Base-by-base conservation (phyloP, 192 early-diverging fungal genomes). In the Coemansia sp. region DNA sequence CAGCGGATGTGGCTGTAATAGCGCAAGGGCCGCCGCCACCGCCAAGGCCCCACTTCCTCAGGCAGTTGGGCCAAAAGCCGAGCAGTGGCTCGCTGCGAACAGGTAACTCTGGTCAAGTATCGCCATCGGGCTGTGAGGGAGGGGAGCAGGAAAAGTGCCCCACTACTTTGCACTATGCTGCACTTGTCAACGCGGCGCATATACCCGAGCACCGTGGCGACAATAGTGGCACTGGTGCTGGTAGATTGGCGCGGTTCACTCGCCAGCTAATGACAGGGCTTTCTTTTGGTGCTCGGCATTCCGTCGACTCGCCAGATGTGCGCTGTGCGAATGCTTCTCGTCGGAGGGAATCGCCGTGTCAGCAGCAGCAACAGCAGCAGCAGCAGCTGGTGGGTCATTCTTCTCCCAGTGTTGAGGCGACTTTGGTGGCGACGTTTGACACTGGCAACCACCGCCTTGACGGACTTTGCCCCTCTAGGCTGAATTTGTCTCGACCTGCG, bases 191-290 rank as follows among this genome's bases (percentile, higher is more conserved):
- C 7, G 64, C 69, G 1, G 75, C 65, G 61, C 73, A 75, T 40
- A 64, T 68, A 27, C 59, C 67, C 47, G 40, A 59, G 36, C 60
- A 65, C 34, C 61, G 29, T 29, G 69, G 24, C 24, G 24, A 18
- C 22, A 33, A 55, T 55, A 60, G 52, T 41, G 34, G 15, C 63
- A 54, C 36, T 12, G 47, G 69, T 27, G 60, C 74, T n/a, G 57
- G 70, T 55, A 66, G 70, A 15, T 66, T 77, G 51, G 75, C 75
- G 46, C 68, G 70, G 34, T 71, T 77, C 60, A 77, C 75, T 16
- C 75, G 75, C 33, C 69, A 66, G 18, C 70, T 77, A 20, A 51
- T 77, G 40, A 60, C 46, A 29, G 65, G 75, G 8, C 69, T 77
- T 4, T 44, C 65, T 15, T 67, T 71, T 63, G 47, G 47, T 24